phyloP scores from a whole-genome alignment of 345 rosid genomes.

The Clarkia xantiana region DNA sequence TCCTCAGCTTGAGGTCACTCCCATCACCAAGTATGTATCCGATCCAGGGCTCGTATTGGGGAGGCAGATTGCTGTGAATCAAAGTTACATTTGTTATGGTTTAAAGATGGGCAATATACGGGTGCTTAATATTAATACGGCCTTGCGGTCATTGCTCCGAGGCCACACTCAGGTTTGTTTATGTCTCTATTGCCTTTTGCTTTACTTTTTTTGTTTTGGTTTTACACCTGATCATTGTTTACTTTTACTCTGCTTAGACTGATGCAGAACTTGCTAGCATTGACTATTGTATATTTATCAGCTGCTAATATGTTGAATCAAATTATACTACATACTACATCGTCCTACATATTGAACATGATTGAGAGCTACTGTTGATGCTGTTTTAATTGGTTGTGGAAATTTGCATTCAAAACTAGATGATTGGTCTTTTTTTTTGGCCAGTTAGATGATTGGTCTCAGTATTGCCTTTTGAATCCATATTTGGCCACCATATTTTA shows the following conservation, averaged over 20 bases:
- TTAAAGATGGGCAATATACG: conserved; percentile 63
- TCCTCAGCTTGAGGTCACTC: conserved; percentile 67
- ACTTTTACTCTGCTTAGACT: neutral
- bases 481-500: no score
- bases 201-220: no score
- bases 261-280: neutral
- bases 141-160: conserved; percentile 58
- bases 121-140: conserved; percentile 59
- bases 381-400: no score
- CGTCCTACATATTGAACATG: no score
- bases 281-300: no score
- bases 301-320: no score
- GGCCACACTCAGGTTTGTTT: conserved; percentile 49
- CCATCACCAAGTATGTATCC: conserved; percentile 55
- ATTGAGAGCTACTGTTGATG: no score
- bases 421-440: no score
- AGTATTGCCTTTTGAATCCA: neutral
- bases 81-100: conserved; percentile 62
- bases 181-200: no score
- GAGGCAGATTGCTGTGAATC: conserved; percentile 67
- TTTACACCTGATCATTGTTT: no score
- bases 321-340: no score
- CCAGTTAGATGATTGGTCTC: conserved; percentile 2
- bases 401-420: no score
- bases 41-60: conserved; percentile 63